phyloP scores from a whole-genome alignment of 352 stramenopile genomes.

The Globisporangium splendens region DNA sequence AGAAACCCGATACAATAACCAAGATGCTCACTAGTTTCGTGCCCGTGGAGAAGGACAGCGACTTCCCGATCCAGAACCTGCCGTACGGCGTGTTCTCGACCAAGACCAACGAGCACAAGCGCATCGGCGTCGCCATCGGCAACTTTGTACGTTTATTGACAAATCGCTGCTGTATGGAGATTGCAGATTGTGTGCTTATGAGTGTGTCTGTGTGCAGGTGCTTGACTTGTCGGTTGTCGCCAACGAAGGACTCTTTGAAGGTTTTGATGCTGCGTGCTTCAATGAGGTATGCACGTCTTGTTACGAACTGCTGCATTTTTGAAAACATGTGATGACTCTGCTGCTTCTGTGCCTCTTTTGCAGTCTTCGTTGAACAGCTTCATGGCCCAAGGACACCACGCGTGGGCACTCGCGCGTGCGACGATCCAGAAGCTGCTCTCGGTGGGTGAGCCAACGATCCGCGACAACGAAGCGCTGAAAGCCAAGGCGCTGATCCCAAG shows the following conservation, averaged over 20 bases:
- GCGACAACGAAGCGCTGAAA: slow-evolving; percentile 73
- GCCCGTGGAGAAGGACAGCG: slow-evolving; percentile 41
- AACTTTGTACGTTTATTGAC: slow-evolving; percentile 45
- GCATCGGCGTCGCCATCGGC: slow-evolving; percentile 83
- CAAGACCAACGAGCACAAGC: slow-evolving; percentile 55
- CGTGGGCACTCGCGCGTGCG: slow-evolving; percentile 86
- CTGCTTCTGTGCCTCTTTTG: slow-evolving; percentile 29
- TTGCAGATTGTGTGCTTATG: neutral
- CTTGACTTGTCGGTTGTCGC: slow-evolving; percentile 90
- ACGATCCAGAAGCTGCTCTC: slow-evolving; percentile 88
- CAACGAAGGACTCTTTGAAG: slow-evolving; percentile 87
- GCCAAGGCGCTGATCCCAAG: slow-evolving; percentile 80
- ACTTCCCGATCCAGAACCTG: slow-evolving; percentile 96
- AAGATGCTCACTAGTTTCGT: slow-evolving; percentile 57
- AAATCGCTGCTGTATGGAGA: neutral
- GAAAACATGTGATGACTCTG: neutral
- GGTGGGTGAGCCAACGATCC: slow-evolving; percentile 62
- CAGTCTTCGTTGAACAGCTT: slow-evolving; percentile 90
- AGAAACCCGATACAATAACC: slow-evolving; percentile 1
- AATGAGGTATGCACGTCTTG: slow-evolving; percentile 31
- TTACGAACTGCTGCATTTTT: neutral
- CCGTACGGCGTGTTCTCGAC: slow-evolving; percentile 94
- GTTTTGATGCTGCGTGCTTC: slow-evolving; percentile 75
- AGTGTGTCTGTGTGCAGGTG: slow-evolving; percentile 24
- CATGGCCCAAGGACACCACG: slow-evolving; percentile 84